Base-by-base conservation (phyloP, 768 basidiomycete species). In the Russula olivacea region DNA sequence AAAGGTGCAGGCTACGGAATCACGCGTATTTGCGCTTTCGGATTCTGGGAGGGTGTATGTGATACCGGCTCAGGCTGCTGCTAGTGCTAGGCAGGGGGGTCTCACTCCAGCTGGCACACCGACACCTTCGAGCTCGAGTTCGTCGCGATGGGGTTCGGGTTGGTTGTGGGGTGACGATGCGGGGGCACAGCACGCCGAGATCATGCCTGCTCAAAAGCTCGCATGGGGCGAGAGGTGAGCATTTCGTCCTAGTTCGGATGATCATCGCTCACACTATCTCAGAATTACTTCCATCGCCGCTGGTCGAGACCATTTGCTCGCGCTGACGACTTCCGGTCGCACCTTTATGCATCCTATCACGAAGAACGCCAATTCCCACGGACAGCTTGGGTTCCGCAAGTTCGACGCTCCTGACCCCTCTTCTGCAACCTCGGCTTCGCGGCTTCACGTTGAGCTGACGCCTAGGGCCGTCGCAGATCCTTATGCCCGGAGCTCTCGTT, bases 321-420 rank as follows among this genome's bases (percentile, higher is more conserved):
- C 84, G 4, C 72, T 88, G 45, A 88, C 88, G 10, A 86, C 84
- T 11, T 77, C 74, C 41, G 93, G 93, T 2, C 87, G 91, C 52
- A 81, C 88, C 5, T 93, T 89, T 71, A 82, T 85, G 2, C 84
- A 91, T 69, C 91, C 94, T 0, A 77, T 91, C 48, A 83, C 82
- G 66, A 83, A 83, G 66, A 72, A 80, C 10, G 93, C 89, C 32
- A 98, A 98, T 74, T 75, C 81, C 1, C 83, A 85, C 71, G 89
- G 91, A 1, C 94, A 97, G 71, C 83, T 98, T 9, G 94, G 93
- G 8, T 79, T 89, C 67, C 83, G 85, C 32, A 83, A 83, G 64
- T 79, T 87, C 54, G 75, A 83, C 55, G 77, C 89, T 2, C 72
- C 73, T 34, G 75, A 78, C 65, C 69, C 69, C 61, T 53, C 70